Percentiles rank a stretch among this genome's conserved stretches.
phyloP scores from a whole-genome alignment of 2,329 filamentous ascomycete species.

The Botrytis medusae region DNA sequence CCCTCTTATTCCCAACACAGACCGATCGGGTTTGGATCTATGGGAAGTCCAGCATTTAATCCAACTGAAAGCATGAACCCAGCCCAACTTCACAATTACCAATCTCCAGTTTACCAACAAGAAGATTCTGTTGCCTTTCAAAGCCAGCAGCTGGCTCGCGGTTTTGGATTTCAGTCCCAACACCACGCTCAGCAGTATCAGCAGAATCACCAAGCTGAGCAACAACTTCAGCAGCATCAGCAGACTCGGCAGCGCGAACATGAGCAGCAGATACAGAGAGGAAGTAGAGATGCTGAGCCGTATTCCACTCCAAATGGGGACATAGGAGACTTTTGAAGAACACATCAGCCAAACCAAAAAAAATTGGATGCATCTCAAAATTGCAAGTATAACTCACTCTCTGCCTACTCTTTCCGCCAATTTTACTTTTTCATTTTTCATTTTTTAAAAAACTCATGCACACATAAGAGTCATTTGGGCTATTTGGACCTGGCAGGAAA shows the following conservation, averaged over 20 bases:
- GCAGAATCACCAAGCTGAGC: background rate
- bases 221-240: background rate
- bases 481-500: slow-evolving; percentile 17
- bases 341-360: background rate
- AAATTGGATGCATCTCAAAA: background rate
- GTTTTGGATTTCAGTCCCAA: background rate
- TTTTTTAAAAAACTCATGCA: background rate
- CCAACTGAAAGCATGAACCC: background rate
- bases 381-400: background rate
- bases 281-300: background rate
- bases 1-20: background rate
- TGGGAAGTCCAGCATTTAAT: background rate
- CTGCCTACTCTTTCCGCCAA: background rate
- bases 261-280: background rate
- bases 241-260: background rate
- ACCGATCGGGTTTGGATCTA: background rate
- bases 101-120: no score
- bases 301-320: background rate
- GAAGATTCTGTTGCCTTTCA: background rate
- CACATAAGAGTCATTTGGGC: background rate
- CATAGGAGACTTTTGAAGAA: background rate
- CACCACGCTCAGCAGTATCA: background rate
- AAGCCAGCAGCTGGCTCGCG: background rate
- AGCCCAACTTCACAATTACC: background rate
- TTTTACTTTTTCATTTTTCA: slow-evolving; percentile 5